These are phyloP conservation scores for Ligustrum vulgare DNA, from an alignment of 257 asterid genomes.

Conservation along the genomic window DNA sequence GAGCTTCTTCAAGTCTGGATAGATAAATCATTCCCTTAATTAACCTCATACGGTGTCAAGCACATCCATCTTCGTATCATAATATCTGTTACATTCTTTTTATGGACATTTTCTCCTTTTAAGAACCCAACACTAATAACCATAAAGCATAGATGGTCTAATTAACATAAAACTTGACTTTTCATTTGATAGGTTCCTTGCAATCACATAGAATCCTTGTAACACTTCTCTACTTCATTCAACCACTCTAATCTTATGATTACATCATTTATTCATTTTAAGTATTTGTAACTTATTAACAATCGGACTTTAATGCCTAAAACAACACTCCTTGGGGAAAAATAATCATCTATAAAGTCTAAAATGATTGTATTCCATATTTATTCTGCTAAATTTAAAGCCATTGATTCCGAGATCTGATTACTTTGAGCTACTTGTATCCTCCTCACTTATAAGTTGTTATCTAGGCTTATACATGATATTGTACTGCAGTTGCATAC, in stretches of 20 bases:
- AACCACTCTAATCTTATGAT: not conserved
- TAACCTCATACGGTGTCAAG: not conserved
- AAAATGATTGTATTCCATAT: not conserved
- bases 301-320: not conserved
- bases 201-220: not conserved
- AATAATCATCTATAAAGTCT: not conserved
- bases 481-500: not conserved
- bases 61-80: not conserved
- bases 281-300: not conserved
- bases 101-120: not conserved
- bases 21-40: not conserved
- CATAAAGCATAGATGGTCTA: not conserved
- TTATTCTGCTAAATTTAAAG: not conserved
- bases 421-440: constrained; percentile 4
- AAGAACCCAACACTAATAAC: not conserved
- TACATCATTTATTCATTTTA: not conserved
- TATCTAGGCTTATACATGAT: not conserved
- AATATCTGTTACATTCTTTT: not conserved
- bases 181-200: not conserved
- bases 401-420: constrained; percentile 19
- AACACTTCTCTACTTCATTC: not conserved
- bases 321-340: not conserved
- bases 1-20: not conserved
- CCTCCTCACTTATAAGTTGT: constrained; percentile 6
- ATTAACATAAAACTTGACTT: not conserved